A percentile compares a stretch with the other conserved stretches of the same genome.
phyloP scores from a whole-genome alignment of 306 rosid genomes.

The Quercus engelmannii region DNA sequence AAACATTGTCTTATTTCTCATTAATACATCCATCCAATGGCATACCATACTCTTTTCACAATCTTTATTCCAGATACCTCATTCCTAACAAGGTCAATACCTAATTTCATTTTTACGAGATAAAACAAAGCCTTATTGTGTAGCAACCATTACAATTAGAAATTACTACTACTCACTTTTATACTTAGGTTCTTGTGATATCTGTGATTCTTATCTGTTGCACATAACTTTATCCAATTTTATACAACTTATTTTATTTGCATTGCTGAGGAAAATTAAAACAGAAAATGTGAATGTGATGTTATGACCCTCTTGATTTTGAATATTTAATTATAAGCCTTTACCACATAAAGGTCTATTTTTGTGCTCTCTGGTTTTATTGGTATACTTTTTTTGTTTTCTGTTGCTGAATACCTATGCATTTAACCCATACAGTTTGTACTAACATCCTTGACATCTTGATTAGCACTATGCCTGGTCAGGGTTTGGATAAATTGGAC shows the following conservation, averaged over 20 bases:
- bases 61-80: not conserved
- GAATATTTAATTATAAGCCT: not conserved
- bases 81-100: not conserved
- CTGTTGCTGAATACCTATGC: too few relatives aligned
- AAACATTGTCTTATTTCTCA: not conserved
- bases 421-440: constrained; percentile 15
- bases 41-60: not conserved
- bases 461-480: constrained; percentile 53
- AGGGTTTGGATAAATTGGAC: constrained; percentile 47
- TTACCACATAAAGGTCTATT: not conserved
- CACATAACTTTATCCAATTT: not conserved
- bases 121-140: not conserved
- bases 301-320: not conserved
- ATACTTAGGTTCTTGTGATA: not conserved
- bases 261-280: constrained; percentile 1
- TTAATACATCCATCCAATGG: not conserved
- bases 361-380: not conserved
- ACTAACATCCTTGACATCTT: constrained; percentile 32
- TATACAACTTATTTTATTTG: not conserved
- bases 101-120: not conserved
- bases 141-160: not conserved
- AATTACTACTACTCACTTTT: not conserved
- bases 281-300: not conserved
- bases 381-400: not conserved
- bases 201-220: not conserved